Percentiles rank a stretch among this genome's conserved stretches.
Evolutionary conservation across 495 filamentous ascomycete genomes (phyloP).

Genomic region (Talaromyces borbonicus): DNA sequence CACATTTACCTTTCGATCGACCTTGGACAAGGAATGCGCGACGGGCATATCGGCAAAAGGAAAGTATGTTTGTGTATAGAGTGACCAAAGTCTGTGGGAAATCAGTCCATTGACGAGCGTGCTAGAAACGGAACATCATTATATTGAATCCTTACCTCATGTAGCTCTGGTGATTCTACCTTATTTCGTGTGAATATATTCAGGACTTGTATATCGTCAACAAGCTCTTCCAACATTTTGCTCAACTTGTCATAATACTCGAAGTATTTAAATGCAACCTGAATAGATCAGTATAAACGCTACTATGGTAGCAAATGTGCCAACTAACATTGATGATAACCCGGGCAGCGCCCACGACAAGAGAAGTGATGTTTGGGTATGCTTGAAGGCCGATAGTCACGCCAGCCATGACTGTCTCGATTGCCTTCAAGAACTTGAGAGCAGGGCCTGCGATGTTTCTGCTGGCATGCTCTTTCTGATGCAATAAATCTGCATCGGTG

Average conservation of each 20-base stretch:
- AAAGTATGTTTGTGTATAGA: constrained; percentile 7
- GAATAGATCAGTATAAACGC: background rate
- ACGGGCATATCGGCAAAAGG: constrained; percentile 7
- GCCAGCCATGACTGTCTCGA: constrained; percentile 8
- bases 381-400: constrained; percentile 7
- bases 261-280: constrained; percentile 6
- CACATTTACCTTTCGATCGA: background rate
- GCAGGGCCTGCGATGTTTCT: background rate
- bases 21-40: background rate
- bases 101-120: background rate
- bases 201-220: background rate
- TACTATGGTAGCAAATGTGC: background rate
- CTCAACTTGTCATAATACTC: constrained; percentile 5
- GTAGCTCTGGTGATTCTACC: background rate
- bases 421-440: background rate
- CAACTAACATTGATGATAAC: constrained; percentile 6
- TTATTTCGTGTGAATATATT: constrained; percentile 3
- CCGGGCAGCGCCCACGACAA: constrained; percentile 2
- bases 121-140: background rate
- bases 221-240: constrained; percentile 5
- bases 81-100: constrained; percentile 2
- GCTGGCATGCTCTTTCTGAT: background rate
- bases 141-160: background rate
- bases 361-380: constrained; percentile 3
- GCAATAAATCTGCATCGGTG: background rate